Evolutionary conservation across 2,329 filamentous ascomycete species (phyloP).

Genomic region (Cercospora sp.): DNA sequence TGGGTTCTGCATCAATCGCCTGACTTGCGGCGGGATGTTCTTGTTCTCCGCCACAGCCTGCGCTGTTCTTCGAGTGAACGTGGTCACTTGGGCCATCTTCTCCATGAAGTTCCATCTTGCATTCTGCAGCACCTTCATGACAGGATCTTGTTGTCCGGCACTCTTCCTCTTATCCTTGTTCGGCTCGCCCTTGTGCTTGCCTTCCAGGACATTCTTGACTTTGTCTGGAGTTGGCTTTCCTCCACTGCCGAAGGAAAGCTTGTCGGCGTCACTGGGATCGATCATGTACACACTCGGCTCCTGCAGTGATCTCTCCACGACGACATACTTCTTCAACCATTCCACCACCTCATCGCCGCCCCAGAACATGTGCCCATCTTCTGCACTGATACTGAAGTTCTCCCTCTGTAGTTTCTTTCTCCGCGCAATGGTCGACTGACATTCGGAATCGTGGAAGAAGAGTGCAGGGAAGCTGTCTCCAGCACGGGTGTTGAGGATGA

Average conservation of each 20-base stretch:
- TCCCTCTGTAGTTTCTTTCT: constrained; percentile 83
- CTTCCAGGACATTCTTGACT: constrained; percentile 45
- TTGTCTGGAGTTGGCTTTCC: constrained; percentile 54
- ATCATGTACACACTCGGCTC: constrained; percentile 91
- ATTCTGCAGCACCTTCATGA: constrained; percentile 91
- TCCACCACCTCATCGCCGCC: constrained; percentile 91
- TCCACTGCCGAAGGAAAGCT: constrained; percentile 69
- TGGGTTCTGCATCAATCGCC: constrained; percentile 80
- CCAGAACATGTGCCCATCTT: constrained; percentile 85
- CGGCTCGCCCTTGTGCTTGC: constrained; percentile 40
- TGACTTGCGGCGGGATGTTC: constrained; percentile 83
- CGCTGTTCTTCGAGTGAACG: constrained; percentile 87
- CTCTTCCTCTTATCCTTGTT: constrained; percentile 34
- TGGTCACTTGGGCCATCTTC: constrained; percentile 95
- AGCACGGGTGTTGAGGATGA: constrained; percentile 86
- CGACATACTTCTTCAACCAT: constrained; percentile 84
- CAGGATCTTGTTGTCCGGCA: constrained; percentile 73
- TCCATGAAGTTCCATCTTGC: constrained; percentile 95
- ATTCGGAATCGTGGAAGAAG: constrained; percentile 98
- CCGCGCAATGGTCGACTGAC: constrained; percentile 90
- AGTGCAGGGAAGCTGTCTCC: constrained; percentile 93
- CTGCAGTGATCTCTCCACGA: constrained; percentile 77
- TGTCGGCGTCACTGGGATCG: constrained; percentile 82
- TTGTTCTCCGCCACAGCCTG: constrained; percentile 91
- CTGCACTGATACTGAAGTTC: constrained; percentile 65